phyloP scores from a whole-genome alignment of 768 basidiomycete genomes.

The Holtermannia corniformis region DNA sequence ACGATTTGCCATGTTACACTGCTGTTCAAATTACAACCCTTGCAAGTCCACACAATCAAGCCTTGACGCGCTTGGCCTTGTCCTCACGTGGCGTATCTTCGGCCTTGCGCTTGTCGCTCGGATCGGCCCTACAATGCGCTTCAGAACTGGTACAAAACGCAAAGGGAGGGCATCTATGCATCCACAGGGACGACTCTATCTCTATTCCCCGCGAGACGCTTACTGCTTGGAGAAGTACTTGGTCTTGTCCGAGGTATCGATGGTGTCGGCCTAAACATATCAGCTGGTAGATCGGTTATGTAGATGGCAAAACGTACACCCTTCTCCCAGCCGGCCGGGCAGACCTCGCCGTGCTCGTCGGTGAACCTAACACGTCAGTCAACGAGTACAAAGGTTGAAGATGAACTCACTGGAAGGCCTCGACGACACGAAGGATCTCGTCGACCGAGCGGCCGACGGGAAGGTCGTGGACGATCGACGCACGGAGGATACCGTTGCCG shows the following conservation, averaged over 20 bases:
- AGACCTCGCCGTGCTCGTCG: slow-evolving; percentile 83
- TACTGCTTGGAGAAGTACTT: slow-evolving; percentile 32
- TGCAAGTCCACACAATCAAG: no score
- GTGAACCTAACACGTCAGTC: no score
- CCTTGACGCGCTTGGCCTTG: neutral
- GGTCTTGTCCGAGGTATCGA: slow-evolving; percentile 26
- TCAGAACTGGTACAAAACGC: neutral
- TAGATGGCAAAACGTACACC: slow-evolving; percentile 40
- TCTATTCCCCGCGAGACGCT: slow-evolving; percentile 6
- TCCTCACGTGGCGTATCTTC: neutral
- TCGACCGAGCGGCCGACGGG: slow-evolving; percentile 93
- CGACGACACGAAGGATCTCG: slow-evolving; percentile 78
- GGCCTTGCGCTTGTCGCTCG: neutral
- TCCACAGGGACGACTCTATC: neutral
- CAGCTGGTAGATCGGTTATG: neutral
- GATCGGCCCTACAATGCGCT: neutral
- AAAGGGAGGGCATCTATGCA: neutral
- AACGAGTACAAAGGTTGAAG: slow-evolving; percentile 46
- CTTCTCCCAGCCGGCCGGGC: slow-evolving; percentile 82
- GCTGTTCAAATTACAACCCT: no score
- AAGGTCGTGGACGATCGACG: slow-evolving; percentile 61
- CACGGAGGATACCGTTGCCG: slow-evolving; percentile 31
- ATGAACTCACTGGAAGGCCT: slow-evolving; percentile 89
- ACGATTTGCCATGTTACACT: no score
- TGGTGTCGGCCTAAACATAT: slow-evolving; percentile 12